These are phyloP conservation scores for Claviceps capensis DNA, from an alignment of 2,329 filamentous ascomycete genomes.

Conservation along the genomic window DNA sequence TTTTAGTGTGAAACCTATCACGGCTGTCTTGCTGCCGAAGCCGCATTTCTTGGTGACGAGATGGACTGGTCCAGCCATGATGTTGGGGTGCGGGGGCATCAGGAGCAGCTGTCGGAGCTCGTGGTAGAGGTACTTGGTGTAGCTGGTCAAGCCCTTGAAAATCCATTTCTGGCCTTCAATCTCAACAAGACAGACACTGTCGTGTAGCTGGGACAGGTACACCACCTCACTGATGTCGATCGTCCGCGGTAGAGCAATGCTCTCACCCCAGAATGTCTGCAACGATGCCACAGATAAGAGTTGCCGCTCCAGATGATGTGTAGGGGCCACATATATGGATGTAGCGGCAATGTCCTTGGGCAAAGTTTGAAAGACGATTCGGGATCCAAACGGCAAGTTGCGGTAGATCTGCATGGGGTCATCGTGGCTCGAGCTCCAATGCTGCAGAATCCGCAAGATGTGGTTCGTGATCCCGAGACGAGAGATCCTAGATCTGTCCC, in stretches of 20 bases:
- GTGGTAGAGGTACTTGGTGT: slow-evolving; percentile 47
- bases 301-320: slow-evolving; percentile 39
- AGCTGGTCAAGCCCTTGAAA: slow-evolving; percentile 44
- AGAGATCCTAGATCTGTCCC: slow-evolving; percentile 32
- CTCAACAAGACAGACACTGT: slow-evolving; percentile 43
- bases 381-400: slow-evolving; percentile 41
- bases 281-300: slow-evolving; percentile 32
- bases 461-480: slow-evolving; percentile 38
- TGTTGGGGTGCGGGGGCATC: slow-evolving; percentile 36
- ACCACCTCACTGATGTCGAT: slow-evolving; percentile 37
- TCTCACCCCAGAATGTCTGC: slow-evolving; percentile 27
- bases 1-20: slow-evolving; percentile 43
- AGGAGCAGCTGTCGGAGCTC: slow-evolving; percentile 42
- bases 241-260: slow-evolving; percentile 27
- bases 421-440: slow-evolving; percentile 28
- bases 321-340: slow-evolving; percentile 31
- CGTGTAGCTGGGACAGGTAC: slow-evolving; percentile 40
- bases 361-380: slow-evolving; percentile 39
- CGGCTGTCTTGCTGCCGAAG: slow-evolving; percentile 41
- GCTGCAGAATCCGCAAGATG: slow-evolving; percentile 38
- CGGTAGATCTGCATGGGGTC: slow-evolving; percentile 24
- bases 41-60: slow-evolving; percentile 41
- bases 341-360: slow-evolving; percentile 32
- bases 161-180: slow-evolving; percentile 31
- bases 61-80: slow-evolving; percentile 37